Conservation (phyloP, 805 yeast genomes). For the Candida sithepensis region DNA sequence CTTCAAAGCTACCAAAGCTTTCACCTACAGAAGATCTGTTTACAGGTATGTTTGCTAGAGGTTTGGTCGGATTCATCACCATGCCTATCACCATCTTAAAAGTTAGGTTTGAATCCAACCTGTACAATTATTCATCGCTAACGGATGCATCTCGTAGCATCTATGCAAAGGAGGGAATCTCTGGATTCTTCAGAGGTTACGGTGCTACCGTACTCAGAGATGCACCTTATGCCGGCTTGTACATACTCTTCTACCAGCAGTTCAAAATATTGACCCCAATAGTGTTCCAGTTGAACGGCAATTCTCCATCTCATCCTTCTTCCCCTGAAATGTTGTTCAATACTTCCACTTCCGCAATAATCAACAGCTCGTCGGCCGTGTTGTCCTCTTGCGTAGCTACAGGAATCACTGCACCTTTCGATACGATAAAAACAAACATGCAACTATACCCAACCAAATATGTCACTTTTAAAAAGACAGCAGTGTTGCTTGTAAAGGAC, state of each 20-base stretch:
- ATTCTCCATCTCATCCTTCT: too few relatives aligned
- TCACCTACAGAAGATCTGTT: slow-evolving; percentile 64
- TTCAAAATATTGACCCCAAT: slow-evolving; percentile 56
- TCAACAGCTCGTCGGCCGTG: slow-evolving; percentile 76
- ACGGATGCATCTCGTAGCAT: slow-evolving; percentile 57
- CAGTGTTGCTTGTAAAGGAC: slow-evolving; percentile 39
- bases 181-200: slow-evolving; percentile 83
- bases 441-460: slow-evolving; percentile 61
- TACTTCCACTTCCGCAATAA: slow-evolving; percentile 37
- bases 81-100: slow-evolving; percentile 95
- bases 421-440: slow-evolving; percentile 87
- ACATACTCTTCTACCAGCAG: slow-evolving; percentile 80
- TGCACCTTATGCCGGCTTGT: slow-evolving; percentile 95
- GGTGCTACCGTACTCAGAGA: slow-evolving; percentile 86
- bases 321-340: slow-evolving; percentile 6
- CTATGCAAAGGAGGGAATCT: slow-evolving; percentile 45
- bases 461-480: slow-evolving; percentile 39
- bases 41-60: slow-evolving; percentile 78
- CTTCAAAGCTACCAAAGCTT: slow-evolving; percentile 65
- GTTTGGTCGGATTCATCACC: slow-evolving; percentile 76
- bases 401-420: slow-evolving; percentile 89
- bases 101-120: slow-evolving; percentile 81
- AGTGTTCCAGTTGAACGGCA: slow-evolving; percentile 26
- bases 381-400: slow-evolving; percentile 78
- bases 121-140: slow-evolving; percentile 67